phyloP scores from a whole-genome alignment of 495 filamentous ascomycete species.

The Daldinia loculata region DNA sequence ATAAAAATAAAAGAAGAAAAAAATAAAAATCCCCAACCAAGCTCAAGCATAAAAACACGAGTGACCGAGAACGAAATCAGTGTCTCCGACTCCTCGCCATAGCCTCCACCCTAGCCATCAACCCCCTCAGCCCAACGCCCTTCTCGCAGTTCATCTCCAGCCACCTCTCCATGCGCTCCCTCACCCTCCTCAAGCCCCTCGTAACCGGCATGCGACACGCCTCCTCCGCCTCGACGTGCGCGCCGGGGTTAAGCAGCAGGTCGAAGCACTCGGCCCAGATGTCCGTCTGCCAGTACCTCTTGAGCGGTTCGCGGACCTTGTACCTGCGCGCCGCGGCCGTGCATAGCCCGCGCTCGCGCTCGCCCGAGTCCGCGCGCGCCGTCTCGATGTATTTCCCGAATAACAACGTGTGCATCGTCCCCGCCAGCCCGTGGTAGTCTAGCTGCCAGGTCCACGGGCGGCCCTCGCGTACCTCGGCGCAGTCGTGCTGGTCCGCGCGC shows the following conservation, averaged over 20 bases:
- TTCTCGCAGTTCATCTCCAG: conserved; percentile 47
- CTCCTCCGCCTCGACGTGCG: conserved; percentile 67
- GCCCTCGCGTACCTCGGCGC: conserved; percentile 91
- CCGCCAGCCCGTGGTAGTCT: conserved; percentile 91
- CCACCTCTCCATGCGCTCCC: conserved; percentile 87
- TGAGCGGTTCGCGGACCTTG: conserved; percentile 76
- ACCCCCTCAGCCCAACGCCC: conserved; percentile 67
- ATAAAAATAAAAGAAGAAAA: background rate
- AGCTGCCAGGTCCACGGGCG: conserved; percentile 96
- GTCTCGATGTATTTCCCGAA: conserved; percentile 97
- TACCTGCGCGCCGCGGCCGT: conserved; percentile 65
- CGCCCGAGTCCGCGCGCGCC: conserved; percentile 57
- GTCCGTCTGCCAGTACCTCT: conserved; percentile 94
- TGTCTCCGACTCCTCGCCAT: conserved; percentile 50
- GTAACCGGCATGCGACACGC: conserved; percentile 70
- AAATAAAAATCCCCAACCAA: background rate
- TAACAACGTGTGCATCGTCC: conserved; percentile 82
- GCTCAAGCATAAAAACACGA: too few relatives aligned
- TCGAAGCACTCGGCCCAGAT: conserved; percentile 88
- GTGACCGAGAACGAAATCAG: background rate
- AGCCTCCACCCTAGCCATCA: conserved; percentile 74
- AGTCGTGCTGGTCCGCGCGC: conserved; percentile 84
- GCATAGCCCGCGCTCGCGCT: conserved; percentile 50
- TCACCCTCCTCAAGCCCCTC: conserved; percentile 67
- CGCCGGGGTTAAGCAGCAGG: conserved; percentile 81